These are phyloP conservation scores for Mucor irregularis DNA, from an alignment of 371 early-diverging fungal genomes.

Conservation along the genomic window DNA sequence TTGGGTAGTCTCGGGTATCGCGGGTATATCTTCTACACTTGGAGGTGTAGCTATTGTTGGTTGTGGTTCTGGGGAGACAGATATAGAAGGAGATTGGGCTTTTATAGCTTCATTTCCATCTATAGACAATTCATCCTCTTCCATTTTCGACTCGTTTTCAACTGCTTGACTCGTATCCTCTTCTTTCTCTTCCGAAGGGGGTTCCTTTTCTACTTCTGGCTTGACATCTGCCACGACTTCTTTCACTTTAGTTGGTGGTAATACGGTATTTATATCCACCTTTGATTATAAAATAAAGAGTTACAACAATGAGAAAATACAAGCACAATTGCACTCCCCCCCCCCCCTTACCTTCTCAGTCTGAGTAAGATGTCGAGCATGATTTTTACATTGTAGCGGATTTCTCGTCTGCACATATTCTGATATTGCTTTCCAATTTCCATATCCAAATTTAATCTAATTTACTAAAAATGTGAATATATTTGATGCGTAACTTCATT, in stretches of 20 bases:
- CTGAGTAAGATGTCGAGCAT: slow-evolving; percentile 60
- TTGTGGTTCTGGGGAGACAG: background rate
- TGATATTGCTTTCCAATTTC: slow-evolving; percentile 65
- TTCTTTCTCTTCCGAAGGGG: background rate
- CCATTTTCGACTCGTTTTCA: background rate
- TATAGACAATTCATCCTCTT: slow-evolving; percentile 18
- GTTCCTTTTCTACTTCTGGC: background rate
- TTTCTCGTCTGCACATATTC: slow-evolving; percentile 59
- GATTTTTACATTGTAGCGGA: slow-evolving; percentile 69
- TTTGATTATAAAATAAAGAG: no score
- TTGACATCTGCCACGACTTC: no score
- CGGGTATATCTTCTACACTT: background rate
- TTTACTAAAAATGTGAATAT: slow-evolving; percentile 22
- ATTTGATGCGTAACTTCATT: background rate
- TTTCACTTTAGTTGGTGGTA: no score
- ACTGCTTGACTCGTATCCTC: background rate
- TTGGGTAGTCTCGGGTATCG: background rate
- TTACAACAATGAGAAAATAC: no score
- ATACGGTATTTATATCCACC: no score
- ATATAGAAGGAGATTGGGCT: no score
- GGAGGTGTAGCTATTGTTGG: background rate
- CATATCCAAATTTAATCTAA: slow-evolving; percentile 52
- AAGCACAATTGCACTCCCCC: no score
- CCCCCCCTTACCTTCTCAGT: slow-evolving; percentile 55
- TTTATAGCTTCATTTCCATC: background rate